Conservation (phyloP, 768 basidiomycete genomes). For the Infundibulicybe gibba region DNA sequence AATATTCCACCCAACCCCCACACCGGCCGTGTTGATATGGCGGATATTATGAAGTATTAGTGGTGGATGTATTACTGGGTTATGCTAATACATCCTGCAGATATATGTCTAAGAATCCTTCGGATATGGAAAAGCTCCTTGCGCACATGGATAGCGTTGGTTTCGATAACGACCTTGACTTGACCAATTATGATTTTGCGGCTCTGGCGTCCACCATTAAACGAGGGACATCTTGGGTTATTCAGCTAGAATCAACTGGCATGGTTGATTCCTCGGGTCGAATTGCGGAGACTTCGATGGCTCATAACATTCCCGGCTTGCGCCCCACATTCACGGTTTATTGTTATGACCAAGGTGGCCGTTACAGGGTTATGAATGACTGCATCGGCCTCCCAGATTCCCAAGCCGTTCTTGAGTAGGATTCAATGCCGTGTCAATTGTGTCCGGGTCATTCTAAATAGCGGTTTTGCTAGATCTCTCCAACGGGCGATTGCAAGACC, state of each 20-base stretch:
- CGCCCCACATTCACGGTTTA: slow-evolving; percentile 20
- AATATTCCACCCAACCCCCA: slow-evolving; percentile 18
- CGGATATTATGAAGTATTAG: slow-evolving; percentile 17
- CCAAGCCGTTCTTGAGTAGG: slow-evolving; percentile 24
- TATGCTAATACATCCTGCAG: slow-evolving; percentile 8
- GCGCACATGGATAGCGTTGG: slow-evolving; percentile 8
- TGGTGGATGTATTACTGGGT: neutral
- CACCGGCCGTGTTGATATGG: slow-evolving; percentile 16
- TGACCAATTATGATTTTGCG: slow-evolving; percentile 16
- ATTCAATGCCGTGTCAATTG: neutral
- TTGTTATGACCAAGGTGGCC: slow-evolving; percentile 23
- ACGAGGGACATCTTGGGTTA: slow-evolving; percentile 26
- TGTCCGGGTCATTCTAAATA: neutral
- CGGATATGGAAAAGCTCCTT: slow-evolving; percentile 16
- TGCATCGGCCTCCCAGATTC: slow-evolving; percentile 22
- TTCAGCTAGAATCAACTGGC: slow-evolving; percentile 25
- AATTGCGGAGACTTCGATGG: slow-evolving; percentile 9
- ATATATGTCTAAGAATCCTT: slow-evolving; percentile 19
- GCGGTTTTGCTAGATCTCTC: slow-evolving; percentile 13
- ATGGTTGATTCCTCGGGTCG: slow-evolving; percentile 15
- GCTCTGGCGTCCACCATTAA: slow-evolving; percentile 17
- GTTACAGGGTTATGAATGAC: slow-evolving; percentile 17
- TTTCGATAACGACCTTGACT: slow-evolving; percentile 11
- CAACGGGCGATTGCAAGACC: slow-evolving; percentile 27
- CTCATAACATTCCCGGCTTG: slow-evolving; percentile 11